Base-by-base conservation (phyloP, 257 asterid genomes). In the Coffea eugenioides region DNA sequence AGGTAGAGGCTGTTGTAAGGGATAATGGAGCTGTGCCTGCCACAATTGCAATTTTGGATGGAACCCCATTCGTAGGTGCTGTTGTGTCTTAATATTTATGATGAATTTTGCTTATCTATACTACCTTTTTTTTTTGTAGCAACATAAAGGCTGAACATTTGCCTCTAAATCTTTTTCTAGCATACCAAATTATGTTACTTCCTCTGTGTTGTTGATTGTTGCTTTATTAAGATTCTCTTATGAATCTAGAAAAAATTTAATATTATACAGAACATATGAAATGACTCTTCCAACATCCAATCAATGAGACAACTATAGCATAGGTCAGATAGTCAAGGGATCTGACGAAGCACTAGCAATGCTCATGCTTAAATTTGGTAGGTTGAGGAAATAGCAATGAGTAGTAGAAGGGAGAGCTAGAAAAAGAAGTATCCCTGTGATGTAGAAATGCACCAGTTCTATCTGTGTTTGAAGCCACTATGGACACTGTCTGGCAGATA, bases 21-120 rank as follows among this genome's bases (percentile, higher is more conserved):
- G 84, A 88, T 69, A 91, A 92, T 77, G 98, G 97, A 85, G 98
- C 99, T 73, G 80, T 88, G 61, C 98, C 99, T 84, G 98, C 98
- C 25, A 95, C 98, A 80, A 82, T 92, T 61, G 98, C 97, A 82
- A 95, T 95, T 86, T 88, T 95, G 84, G 90, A 93, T 78, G 99
- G 99, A 20, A 73, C 88, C 76, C 97, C 98, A 2, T 87, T 92
- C 84, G 43, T 92, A 83, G 99, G 99, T 93, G 70, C 76, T 76
- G 79, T 69, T 76, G 79, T 69, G 74, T 51, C 36, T 85, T 2
- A 52, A 36, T 62, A 77, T 48, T 6, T 71, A 75, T 79, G 67
- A 48, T 11, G 48, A 51, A 74, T 86, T 31, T 77, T 69, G 62
- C 61, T 46, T 69, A 52, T 31, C 76, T 61, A 69, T 25, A 27